These are phyloP conservation scores for Carex sylvatica DNA, from an alignment of 202 grass and related monocot species.

Conservation along the genomic window DNA sequence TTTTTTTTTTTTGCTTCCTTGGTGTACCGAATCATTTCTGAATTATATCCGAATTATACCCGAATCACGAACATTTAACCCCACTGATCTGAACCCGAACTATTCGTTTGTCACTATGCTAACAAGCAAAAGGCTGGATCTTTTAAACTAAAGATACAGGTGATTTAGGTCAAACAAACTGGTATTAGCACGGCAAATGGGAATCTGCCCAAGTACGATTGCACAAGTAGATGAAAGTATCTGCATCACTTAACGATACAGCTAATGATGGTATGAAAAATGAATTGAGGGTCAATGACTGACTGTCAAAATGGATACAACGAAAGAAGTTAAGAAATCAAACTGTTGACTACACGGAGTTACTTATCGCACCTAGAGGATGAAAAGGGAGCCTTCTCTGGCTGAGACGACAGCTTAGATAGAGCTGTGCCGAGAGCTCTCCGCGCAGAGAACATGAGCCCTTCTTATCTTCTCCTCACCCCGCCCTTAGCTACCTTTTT, in stretches of 20 bases:
- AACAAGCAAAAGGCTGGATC: neutral
- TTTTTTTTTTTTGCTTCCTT: no score
- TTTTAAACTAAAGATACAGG: neutral
- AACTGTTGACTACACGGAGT: neutral
- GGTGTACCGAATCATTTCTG: no score
- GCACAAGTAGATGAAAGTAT: neutral
- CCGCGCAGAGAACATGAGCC: constrained; percentile 5
- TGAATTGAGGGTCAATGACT: neutral
- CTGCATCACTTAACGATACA: neutral
- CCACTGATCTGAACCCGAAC: no score
- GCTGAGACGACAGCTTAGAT: neutral
- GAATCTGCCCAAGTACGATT: neutral
- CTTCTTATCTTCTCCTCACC: neutral
- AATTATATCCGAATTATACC: no score
- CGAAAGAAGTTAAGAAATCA: neutral
- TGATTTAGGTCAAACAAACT: neutral
- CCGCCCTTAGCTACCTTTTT: neutral
- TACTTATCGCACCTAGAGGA: neutral
- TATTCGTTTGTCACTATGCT: no score
- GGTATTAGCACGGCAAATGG: neutral
- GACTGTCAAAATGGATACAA: neutral
- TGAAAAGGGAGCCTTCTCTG: neutral
- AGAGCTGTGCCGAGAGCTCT: neutral
- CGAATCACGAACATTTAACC: no score
- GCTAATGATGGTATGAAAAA: neutral